These are phyloP conservation scores for Moesziomyces globuligerus DNA, from an alignment of 1,284 basidiomycete genomes.

Conservation along the genomic window DNA sequence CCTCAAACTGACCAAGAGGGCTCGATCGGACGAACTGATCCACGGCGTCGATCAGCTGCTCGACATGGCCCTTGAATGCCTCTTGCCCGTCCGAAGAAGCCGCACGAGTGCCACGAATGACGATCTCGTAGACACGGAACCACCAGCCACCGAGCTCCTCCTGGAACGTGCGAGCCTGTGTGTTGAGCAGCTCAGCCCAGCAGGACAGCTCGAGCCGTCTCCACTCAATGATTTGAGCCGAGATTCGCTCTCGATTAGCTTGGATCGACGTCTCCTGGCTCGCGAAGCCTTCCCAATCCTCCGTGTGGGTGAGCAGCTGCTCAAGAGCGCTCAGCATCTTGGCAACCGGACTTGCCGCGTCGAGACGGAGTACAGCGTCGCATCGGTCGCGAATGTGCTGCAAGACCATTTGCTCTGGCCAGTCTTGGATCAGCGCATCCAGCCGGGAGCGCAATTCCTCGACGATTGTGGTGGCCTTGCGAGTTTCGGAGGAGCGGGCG, in stretches of 20 bases:
- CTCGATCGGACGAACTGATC: slow-evolving; percentile 83
- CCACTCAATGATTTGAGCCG: slow-evolving; percentile 86
- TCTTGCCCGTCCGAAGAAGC: slow-evolving; percentile 61
- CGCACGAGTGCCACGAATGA: slow-evolving; percentile 70
- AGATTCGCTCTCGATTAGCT: slow-evolving; percentile 76
- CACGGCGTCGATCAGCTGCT: slow-evolving; percentile 79
- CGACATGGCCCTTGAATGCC: slow-evolving; percentile 73
- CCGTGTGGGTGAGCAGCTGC: slow-evolving; percentile 84
- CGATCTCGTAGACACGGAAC: slow-evolving; percentile 88
- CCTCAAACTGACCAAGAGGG: slow-evolving; percentile 82
- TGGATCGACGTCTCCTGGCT: slow-evolving; percentile 85
- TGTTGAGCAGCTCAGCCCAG: slow-evolving; percentile 83
- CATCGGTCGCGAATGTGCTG: slow-evolving; percentile 84
- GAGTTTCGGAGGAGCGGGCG: slow-evolving; percentile 43
- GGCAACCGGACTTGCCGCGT: slow-evolving; percentile 80
- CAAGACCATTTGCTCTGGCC: slow-evolving; percentile 97
- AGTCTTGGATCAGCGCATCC: slow-evolving; percentile 76
- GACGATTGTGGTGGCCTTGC: slow-evolving; percentile 53
- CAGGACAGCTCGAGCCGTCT: slow-evolving; percentile 85
- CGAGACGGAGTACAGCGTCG: slow-evolving; percentile 75
- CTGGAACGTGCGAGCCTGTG: slow-evolving; percentile 47
- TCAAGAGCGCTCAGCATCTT: slow-evolving; percentile 86
- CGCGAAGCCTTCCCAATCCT: slow-evolving; percentile 97
- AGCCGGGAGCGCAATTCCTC: slow-evolving; percentile 44
- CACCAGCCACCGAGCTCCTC: slow-evolving; percentile 82